Percentiles rank a stretch among this genome's conserved stretches.
phyloP scores from a whole-genome alignment of 306 rosid species.

The Hippophae gyantsensis region DNA sequence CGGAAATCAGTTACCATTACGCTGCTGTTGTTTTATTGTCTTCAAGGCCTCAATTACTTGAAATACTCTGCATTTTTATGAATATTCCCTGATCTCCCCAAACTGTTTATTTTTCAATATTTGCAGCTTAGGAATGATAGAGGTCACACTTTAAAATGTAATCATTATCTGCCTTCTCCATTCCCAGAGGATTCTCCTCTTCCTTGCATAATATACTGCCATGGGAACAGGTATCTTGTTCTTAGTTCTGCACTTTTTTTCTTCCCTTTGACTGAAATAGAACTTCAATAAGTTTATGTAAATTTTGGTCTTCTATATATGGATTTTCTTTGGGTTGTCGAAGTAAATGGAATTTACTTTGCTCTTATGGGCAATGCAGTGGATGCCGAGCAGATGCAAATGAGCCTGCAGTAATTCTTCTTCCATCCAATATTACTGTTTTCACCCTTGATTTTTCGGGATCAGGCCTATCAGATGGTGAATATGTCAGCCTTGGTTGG shows the following conservation, averaged over 20 bases:
- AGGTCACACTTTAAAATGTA: conserved; percentile 73
- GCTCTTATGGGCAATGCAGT: conserved; percentile 49
- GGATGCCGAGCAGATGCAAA: conserved; percentile 98
- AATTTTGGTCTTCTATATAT: conserved; percentile 2
- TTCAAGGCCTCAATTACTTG: neutral
- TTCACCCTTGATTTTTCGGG: conserved; percentile 97
- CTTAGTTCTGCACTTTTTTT: conserved; percentile 2
- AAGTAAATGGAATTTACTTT: conserved; percentile 9
- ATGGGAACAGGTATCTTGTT: conserved; percentile 75
- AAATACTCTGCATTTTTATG: conserved; percentile 7
- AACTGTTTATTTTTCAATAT: conserved; percentile 19
- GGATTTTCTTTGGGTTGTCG: neutral
- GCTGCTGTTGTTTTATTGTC: conserved; percentile 10
- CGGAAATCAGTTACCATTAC: conserved; percentile 36
- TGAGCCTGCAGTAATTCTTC: conserved; percentile 86
- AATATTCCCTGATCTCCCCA: conserved; percentile 15
- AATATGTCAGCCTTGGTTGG: conserved; percentile 98
- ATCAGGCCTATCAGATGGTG: conserved; percentile 94
- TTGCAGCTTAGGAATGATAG: conserved; percentile 82
- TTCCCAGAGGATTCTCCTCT: conserved; percentile 65
- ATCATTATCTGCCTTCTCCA: conserved; percentile 82
- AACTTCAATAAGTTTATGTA: conserved; percentile 12
- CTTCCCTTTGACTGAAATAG: conserved; percentile 1
- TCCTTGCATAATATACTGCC: conserved; percentile 96
- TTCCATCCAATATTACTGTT: conserved; percentile 91